phyloP scores from a whole-genome alignment of 108 stramenopile genomes.

The Mediolabrus comicus region DNA sequence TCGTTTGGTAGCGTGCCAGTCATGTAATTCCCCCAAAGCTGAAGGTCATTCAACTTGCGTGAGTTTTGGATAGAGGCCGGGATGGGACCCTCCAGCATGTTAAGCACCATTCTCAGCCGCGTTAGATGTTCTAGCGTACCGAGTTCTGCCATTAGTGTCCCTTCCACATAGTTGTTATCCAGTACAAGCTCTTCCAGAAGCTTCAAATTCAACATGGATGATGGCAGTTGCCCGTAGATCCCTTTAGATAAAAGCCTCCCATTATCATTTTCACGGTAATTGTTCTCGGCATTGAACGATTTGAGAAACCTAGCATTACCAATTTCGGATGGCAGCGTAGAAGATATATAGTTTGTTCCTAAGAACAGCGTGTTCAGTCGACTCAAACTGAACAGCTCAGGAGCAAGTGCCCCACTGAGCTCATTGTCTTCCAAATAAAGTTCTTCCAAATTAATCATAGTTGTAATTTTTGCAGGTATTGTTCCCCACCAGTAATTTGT shows the following conservation, averaged over 20 bases:
- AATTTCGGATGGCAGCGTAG: neutral
- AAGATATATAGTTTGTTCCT: conserved; percentile 1
- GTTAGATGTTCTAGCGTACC: neutral
- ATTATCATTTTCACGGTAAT: neutral
- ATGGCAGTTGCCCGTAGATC: neutral
- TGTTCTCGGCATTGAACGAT: neutral
- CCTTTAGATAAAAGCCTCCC: neutral
- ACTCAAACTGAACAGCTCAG: neutral
- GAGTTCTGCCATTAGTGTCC: neutral
- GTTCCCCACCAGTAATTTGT: conserved; percentile 4
- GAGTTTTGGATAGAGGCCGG: neutral
- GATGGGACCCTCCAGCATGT: conserved; percentile 1
- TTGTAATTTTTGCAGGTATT: neutral
- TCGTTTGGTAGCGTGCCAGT: neutral
- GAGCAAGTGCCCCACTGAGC: neutral
- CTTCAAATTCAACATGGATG: neutral
- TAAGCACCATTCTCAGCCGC: neutral
- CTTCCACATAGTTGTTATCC: conserved; percentile 5
- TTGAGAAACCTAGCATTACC: neutral
- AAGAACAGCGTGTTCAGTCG: neutral
- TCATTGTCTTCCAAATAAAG: conserved; percentile 7
- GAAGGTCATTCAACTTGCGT: neutral
- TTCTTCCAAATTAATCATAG: neutral
- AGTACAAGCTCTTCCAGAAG: neutral
- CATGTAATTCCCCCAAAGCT: conserved; percentile 2